Evolutionary conservation across 371 early-diverging fungal genomes (phyloP).

Genomic region (Mycotypha africana): DNA sequence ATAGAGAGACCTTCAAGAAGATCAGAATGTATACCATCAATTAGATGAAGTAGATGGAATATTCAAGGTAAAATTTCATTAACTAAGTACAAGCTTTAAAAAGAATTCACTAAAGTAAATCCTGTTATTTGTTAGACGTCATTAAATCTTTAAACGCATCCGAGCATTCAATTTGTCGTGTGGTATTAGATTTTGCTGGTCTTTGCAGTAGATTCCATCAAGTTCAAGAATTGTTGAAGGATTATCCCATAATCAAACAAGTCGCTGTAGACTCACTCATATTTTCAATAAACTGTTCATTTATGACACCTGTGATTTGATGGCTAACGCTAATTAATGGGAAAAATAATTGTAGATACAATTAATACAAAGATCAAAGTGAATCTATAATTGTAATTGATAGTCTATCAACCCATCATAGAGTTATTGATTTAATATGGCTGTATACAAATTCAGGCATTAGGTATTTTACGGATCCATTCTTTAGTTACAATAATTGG

Average conservation of each 20-base stretch:
- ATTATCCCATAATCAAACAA: conserved; percentile 4
- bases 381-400: not conserved
- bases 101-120: conserved; percentile 5
- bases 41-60: conserved; percentile 13
- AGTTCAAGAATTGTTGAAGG: conserved; percentile 7
- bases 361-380: conserved; percentile 4
- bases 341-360: not conserved
- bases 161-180: conserved; percentile 9
- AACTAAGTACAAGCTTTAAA: conserved; percentile 6
- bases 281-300: conserved; percentile 4
- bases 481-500: conserved; percentile 5
- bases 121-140: conserved; percentile 14
- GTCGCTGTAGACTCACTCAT: conserved; percentile 4
- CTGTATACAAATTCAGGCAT: conserved; percentile 5
- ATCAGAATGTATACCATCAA: conserved; percentile 3
- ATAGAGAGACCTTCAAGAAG: not conserved
- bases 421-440: not conserved
- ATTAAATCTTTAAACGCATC: conserved; percentile 10
- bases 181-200: conserved; percentile 13
- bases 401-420: not conserved
- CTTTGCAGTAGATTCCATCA: conserved; percentile 7
- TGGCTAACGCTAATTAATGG: conserved; percentile 2
- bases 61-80: conserved; percentile 2
- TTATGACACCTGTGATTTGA: conserved; percentile 3
- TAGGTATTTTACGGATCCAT: conserved; percentile 4